Conservation (phyloP, 176 grass and related monocot species). For the Lolium perenne region DNA sequence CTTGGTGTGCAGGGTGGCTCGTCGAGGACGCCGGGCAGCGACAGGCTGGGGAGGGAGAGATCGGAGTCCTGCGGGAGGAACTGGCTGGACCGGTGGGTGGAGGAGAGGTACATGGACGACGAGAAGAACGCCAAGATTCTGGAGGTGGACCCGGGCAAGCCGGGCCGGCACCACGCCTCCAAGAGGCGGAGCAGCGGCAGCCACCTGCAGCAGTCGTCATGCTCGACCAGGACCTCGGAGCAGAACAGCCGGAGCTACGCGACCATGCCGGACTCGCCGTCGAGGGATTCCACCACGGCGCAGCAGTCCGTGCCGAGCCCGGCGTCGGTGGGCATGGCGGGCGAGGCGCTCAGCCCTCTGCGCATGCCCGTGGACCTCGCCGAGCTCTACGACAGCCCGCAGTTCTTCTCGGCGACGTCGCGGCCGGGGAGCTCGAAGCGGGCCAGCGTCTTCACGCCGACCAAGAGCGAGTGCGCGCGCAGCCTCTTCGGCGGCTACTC, state of each 20-base stretch:
- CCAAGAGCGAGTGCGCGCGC: conserved; percentile 79
- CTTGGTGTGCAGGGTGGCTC: conserved; percentile 54
- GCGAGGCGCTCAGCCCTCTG: conserved; percentile 58
- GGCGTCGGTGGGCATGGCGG: conserved; percentile 62
- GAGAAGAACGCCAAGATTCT: conserved; percentile 94
- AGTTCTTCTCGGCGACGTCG: conserved; percentile 81
- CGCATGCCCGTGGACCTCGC: conserved; percentile 45
- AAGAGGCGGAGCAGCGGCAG: conserved; percentile 35
- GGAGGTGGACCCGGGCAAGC: conserved; percentile 90
- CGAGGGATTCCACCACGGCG: conserved; percentile 66
- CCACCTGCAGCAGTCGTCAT: conserved; percentile 61
- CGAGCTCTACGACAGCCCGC: conserved; percentile 76
- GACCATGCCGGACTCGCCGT: conserved; percentile 68
- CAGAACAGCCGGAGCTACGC: conserved; percentile 72
- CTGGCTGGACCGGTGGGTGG: conserved; percentile 91
- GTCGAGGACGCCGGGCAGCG: conserved; percentile 39
- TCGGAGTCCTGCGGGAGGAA: conserved; percentile 75
- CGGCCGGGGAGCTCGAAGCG: conserved; percentile 63
- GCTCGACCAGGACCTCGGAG: conserved; percentile 61
- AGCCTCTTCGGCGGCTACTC: conserved; percentile 79
- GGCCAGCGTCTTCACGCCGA: conserved; percentile 72
- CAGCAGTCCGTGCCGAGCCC: conserved; percentile 77
- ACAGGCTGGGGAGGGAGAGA: conserved; percentile 63
- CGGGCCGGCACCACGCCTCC: conserved; percentile 49
- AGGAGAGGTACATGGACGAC: conserved; percentile 84